A percentile compares a stretch with the other conserved stretches of the same genome.
phyloP scores from a whole-genome alignment of 768 basidiomycete genomes.

The Galerina marginata region DNA sequence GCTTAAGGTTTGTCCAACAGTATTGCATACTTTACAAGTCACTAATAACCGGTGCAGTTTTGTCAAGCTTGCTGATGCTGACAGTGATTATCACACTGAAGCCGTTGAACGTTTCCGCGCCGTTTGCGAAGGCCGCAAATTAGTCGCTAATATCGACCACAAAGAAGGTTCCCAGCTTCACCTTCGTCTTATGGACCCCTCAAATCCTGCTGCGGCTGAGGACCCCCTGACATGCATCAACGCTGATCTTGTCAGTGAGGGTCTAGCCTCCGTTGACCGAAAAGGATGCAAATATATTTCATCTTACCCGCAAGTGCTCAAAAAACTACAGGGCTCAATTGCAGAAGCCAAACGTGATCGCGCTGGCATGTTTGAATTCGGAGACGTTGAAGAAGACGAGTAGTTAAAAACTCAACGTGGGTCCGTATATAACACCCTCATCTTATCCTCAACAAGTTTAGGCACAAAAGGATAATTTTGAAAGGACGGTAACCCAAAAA shows the following conservation, averaged over 20 bases:
- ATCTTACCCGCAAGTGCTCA: conserved; percentile 71
- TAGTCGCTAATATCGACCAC: conserved; percentile 95
- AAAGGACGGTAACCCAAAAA: neutral
- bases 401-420: conserved; percentile 20
- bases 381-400: conserved; percentile 89
- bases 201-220: conserved; percentile 66
- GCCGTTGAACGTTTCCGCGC: conserved; percentile 86
- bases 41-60: conserved; percentile 59
- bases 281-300: conserved; percentile 76
- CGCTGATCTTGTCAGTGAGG: conserved; percentile 87
- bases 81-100: conserved; percentile 88
- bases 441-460: too few species aligned
- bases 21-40: neutral
- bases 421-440: too few species aligned
- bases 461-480: neutral
- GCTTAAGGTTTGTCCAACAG: conserved; percentile 64
- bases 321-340: conserved; percentile 66
- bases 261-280: conserved; percentile 79
- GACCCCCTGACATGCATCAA: conserved; percentile 86
- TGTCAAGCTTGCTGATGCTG: conserved; percentile 77
- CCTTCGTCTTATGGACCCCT: conserved; percentile 91
- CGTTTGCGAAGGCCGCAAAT: conserved; percentile 89
- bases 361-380: conserved; percentile 87
- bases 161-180: conserved; percentile 80
- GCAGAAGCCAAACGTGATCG: conserved; percentile 74